Conservation (phyloP, 352 stramenopile genomes). For the Phytophthora kernoviae region DNA sequence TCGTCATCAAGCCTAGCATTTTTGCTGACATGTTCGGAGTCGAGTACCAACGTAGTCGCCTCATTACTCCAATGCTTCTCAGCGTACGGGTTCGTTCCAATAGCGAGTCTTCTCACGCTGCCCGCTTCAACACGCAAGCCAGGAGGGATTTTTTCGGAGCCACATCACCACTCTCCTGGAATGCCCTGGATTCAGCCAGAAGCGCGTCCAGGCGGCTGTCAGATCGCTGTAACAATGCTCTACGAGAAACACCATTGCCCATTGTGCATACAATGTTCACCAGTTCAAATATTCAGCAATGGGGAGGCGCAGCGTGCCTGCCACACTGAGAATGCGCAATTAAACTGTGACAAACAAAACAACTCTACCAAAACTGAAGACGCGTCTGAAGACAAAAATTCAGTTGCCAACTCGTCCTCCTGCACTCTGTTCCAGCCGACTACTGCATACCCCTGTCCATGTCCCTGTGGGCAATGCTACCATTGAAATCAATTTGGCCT, state of each 20-base stretch:
- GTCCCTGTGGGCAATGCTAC: no score
- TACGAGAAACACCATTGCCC: conserved; percentile 41
- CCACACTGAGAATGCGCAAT: conserved; percentile 1
- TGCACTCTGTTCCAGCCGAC: no score
- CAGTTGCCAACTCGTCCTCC: no score
- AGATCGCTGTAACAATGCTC: conserved; percentile 29
- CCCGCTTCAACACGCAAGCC: conserved; percentile 8
- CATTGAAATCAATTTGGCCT: not conserved
- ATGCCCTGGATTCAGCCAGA: conserved; percentile 13
- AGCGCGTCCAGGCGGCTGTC: conserved; percentile 37
- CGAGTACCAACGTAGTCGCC: conserved; percentile 9
- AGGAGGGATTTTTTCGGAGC: conserved; percentile 7
- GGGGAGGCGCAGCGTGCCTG: not conserved
- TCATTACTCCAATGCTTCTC: conserved; percentile 13
- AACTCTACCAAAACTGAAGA: not conserved
- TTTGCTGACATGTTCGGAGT: not conserved
- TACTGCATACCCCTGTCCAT: no score
- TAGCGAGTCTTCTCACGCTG: conserved; percentile 11
- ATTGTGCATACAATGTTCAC: conserved; percentile 14
- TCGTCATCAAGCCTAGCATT: not conserved
- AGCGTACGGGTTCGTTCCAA: conserved; percentile 3
- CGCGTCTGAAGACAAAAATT: no score
- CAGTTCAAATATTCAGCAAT: conserved; percentile 8
- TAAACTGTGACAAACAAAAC: not conserved
- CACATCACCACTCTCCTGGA: conserved; percentile 3